Conservation (phyloP, 106 monocot genomes). For the Dendrobium huoshanense region DNA sequence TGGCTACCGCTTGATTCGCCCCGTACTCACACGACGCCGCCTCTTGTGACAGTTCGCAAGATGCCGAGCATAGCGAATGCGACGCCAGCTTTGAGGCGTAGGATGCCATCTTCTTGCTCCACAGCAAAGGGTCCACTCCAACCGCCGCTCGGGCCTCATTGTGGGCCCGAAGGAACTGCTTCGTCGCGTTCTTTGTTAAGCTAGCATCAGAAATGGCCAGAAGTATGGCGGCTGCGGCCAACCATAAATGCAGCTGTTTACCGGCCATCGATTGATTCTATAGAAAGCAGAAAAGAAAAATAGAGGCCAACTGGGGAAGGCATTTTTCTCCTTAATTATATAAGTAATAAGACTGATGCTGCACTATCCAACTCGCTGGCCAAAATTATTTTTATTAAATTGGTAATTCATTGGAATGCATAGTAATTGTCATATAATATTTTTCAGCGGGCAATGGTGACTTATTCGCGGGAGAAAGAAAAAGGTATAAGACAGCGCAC, state of each 20-base stretch:
- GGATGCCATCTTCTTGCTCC: constrained; percentile 21
- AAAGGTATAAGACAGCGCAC: no score
- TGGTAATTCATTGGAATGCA: no score
- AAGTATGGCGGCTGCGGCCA: not conserved
- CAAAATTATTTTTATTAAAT: no score
- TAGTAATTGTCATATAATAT: no score
- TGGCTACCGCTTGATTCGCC: constrained; percentile 20
- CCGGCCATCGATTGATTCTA: not conserved
- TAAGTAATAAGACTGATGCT: no score
- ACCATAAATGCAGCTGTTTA: no score
- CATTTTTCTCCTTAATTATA: no score
- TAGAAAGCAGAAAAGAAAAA: no score
- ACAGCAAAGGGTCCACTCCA: constrained; percentile 21
- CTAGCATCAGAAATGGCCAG: not conserved
- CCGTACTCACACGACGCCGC: constrained; percentile 4
- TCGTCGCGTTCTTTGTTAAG: not conserved
- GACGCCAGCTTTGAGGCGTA: constrained; percentile 16
- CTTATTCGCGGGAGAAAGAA: no score
- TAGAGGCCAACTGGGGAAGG: no score
- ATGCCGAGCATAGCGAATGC: not conserved
- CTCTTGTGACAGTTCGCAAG: not conserved
- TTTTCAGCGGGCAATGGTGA: no score
- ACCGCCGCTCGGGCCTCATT: constrained; percentile 26
- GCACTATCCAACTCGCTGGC: no score
- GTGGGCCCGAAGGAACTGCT: constrained; percentile 27